Evolutionary conservation across 805 yeast genomes (phyloP), one percentile per base, ranked within the genome.

Genomic region (Cyberlindnera samutprakarnensis): DNA sequence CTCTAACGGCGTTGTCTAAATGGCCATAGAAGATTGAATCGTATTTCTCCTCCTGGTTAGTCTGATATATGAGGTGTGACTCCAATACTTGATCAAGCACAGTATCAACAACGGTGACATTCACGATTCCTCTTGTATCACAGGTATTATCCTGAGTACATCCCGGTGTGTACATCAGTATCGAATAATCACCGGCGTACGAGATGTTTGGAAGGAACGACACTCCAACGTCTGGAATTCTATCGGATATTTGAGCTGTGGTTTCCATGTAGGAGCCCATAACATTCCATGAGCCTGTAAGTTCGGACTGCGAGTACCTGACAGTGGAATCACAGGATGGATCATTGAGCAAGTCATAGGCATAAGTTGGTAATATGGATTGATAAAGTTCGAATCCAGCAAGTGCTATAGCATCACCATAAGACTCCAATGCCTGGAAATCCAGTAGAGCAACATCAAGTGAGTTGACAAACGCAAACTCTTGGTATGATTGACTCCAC

Each of bases 81-180:
- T 67, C 46, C 4, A 77, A 45, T 1, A 67, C 35, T 5, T 57
- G 57, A 12, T 61, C 46, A 0, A 50, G 43, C 0, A 53, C 46
- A 15, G 69, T 72, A 20, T 68, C 62, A 40, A 56, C 61, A 2
- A 88, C 62, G 0, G 94, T 69, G 0, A 79, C 95, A 45, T 84
- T 84, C 4, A 84, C 90, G 17, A 73, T 68, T 9, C 94, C 90
- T 51, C 98, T 70, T 14, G 59, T 37, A 15, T 52, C 43, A 57
- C 98, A 92, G 0, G 92, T 68, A 30, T 61, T 56, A 51, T 83
- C 95, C 4, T 45, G 52, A 1, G 54, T 32, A 59, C 98, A 92
- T 0, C 97, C 97, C 0, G 96, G 96, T 1, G 98, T 92, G 46
- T 73, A 79, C 30, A 88, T 46, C 32, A 73, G 61, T 16, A 92